phyloP scores from a whole-genome alignment of 495 filamentous ascomycete genomes.

The Cercophora scortea region DNA sequence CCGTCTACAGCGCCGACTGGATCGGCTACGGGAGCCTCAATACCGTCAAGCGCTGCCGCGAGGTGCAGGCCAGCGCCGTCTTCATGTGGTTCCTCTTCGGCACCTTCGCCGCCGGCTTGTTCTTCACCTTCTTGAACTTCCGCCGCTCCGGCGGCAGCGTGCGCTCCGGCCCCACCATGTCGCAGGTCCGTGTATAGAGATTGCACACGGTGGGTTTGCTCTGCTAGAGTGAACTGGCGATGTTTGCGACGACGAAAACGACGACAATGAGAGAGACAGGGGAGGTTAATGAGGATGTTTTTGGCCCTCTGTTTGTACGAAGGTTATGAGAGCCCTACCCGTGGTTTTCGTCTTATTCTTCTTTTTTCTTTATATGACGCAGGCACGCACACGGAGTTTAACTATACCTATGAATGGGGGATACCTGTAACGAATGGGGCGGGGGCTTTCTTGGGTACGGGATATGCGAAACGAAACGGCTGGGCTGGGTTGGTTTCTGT shows the following conservation, averaged over 20 bases:
- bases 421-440: too few species aligned
- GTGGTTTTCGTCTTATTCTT: background rate
- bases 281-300: background rate
- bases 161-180: constrained; percentile 34
- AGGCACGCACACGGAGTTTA: too few species aligned
- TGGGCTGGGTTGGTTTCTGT: too few species aligned
- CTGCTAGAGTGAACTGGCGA: too few species aligned
- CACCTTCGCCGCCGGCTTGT: constrained; percentile 24
- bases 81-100: constrained; percentile 45
- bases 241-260: too few species aligned
- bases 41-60: constrained; percentile 37
- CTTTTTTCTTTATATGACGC: background rate
- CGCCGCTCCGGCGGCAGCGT: constrained; percentile 35
- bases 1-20: constrained; percentile 19
- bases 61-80: constrained; percentile 40
- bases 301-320: constrained; percentile 3
- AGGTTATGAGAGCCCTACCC: background rate
- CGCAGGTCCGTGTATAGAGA: constrained; percentile 36
- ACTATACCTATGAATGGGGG: too few species aligned
- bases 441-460: too few species aligned
- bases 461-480: too few species aligned
- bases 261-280: background rate
- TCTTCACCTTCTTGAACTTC: constrained; percentile 26
- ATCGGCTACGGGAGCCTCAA: constrained; percentile 39
- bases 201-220: background rate